Evolutionary conservation across 2,329 filamentous ascomycete genomes (phyloP).

Genomic region (Aspergillaceae sp.): DNA sequence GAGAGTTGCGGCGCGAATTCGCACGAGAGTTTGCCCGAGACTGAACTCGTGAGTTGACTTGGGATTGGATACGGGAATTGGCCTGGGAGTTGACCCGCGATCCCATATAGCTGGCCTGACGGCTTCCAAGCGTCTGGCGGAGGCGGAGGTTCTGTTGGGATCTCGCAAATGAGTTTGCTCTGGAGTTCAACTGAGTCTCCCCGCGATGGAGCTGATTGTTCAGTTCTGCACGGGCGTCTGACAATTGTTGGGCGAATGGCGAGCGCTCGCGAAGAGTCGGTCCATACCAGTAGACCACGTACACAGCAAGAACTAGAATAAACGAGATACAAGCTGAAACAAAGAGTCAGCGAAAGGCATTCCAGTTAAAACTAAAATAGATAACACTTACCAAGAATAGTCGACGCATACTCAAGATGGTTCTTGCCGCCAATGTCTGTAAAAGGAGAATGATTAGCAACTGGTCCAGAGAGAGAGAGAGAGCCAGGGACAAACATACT

Average conservation of each 20-base stretch:
- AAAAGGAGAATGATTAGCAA: slow-evolving; percentile 4
- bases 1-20: slow-evolving; percentile 19
- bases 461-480: background rate
- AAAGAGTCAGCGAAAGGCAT: background rate
- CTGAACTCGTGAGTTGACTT: background rate
- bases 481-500: slow-evolving; percentile 24
- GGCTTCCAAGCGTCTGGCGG: slow-evolving; percentile 28
- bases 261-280: slow-evolving; percentile 52
- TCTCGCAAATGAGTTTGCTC: slow-evolving; percentile 32
- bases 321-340: slow-evolving; percentile 47
- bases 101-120: slow-evolving; percentile 23
- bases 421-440: slow-evolving; percentile 48
- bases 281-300: slow-evolving; percentile 59
- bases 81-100: slow-evolving; percentile 24
- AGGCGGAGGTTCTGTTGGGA: slow-evolving; percentile 32
- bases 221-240: slow-evolving; percentile 33
- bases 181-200: slow-evolving; percentile 26
- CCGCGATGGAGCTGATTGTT: slow-evolving; percentile 18
- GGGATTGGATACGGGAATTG: slow-evolving; percentile 20
- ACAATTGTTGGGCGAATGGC: slow-evolving; percentile 57
- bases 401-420: slow-evolving; percentile 52
- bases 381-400: slow-evolving; percentile 46
- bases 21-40: slow-evolving; percentile 1
- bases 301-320: slow-evolving; percentile 54
- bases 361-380: background rate